phyloP scores from a whole-genome alignment of 2,329 filamentous ascomycete species.

The Trichoderma guizhouense region DNA sequence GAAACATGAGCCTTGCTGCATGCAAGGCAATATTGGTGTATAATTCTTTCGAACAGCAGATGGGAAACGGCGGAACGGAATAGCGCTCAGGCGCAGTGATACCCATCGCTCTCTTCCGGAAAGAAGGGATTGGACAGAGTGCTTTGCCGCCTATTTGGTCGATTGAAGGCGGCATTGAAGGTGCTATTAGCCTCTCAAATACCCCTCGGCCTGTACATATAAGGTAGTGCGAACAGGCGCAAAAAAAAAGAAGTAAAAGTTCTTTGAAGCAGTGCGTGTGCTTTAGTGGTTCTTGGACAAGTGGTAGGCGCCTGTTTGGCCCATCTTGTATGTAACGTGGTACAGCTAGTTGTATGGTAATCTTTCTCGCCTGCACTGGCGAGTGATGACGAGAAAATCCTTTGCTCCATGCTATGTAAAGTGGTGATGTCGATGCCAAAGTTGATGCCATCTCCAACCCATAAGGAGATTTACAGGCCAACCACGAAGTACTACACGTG shows the following conservation, averaged over 20 bases:
- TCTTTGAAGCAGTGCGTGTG: conserved; percentile 14
- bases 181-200: conserved; percentile 23
- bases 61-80: conserved; percentile 15
- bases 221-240: conserved; percentile 39
- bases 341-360: conserved; percentile 12
- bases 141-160: conserved; percentile 22
- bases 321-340: conserved; percentile 17
- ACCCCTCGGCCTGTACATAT: conserved; percentile 34
- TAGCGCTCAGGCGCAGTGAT: conserved; percentile 1
- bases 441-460: background rate
- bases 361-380: conserved; percentile 6
- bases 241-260: conserved; percentile 25
- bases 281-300: conserved; percentile 1
- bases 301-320: conserved; percentile 9
- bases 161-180: conserved; percentile 21
- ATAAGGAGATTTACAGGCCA: background rate
- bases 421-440: background rate
- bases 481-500: background rate
- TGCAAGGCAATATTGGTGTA: conserved; percentile 10
- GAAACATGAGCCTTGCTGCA: conserved; percentile 15
- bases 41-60: conserved; percentile 18
- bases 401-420: background rate
- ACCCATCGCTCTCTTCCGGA: conserved; percentile 20
- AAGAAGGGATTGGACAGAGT: conserved; percentile 25
- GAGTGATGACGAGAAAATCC: background rate